Evolutionary conservation across 139 green algal species (phyloP).

Genomic region (Spirogloea muscicola): DNA sequence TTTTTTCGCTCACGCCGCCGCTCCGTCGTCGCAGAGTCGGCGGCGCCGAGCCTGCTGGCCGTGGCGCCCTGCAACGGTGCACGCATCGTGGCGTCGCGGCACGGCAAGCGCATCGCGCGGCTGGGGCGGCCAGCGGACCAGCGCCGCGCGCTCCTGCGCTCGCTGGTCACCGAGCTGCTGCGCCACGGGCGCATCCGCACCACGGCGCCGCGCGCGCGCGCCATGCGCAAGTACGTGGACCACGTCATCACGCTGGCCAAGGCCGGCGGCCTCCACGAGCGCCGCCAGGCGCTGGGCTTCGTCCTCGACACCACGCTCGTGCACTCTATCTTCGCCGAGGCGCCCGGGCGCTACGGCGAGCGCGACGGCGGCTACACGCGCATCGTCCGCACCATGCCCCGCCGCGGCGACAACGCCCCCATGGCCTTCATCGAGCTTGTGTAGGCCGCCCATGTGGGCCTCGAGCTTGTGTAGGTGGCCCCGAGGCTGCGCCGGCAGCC

Average conservation of each 20-base stretch:
- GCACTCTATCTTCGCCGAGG: conserved; percentile 79
- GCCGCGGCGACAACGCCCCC: conserved; percentile 82
- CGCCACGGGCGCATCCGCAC: conserved; percentile 89
- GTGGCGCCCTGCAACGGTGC: conserved; percentile 53
- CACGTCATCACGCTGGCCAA: conserved; percentile 98
- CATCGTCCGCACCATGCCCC: conserved; percentile 57
- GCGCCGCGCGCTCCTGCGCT: conserved; percentile 89
- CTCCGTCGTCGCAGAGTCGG: neutral
- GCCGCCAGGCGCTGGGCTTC: conserved; percentile 74
- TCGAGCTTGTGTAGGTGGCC: too few species aligned
- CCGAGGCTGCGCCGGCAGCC: too few species aligned
- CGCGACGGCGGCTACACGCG: conserved; percentile 87
- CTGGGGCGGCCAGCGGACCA: conserved; percentile 90
- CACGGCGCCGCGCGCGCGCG: conserved; percentile 87
- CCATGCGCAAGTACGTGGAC: conserved; percentile 89
- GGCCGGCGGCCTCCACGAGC: conserved; percentile 69
- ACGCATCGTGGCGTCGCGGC: conserved; percentile 82
- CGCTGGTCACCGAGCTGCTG: conserved; percentile 88
- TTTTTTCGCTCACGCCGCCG: neutral
- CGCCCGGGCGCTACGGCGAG: conserved; percentile 75
- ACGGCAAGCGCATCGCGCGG: conserved; percentile 73
- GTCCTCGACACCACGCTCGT: conserved; percentile 92
- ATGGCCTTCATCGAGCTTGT: conserved; percentile 97
- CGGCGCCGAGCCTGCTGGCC: neutral
- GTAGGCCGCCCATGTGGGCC: too few species aligned